A percentile compares a stretch with the other conserved stretches of the same genome.
Evolutionary conservation across 1,284 basidiomycete genomes (phyloP).

Genomic region (Irpex sp.): DNA sequence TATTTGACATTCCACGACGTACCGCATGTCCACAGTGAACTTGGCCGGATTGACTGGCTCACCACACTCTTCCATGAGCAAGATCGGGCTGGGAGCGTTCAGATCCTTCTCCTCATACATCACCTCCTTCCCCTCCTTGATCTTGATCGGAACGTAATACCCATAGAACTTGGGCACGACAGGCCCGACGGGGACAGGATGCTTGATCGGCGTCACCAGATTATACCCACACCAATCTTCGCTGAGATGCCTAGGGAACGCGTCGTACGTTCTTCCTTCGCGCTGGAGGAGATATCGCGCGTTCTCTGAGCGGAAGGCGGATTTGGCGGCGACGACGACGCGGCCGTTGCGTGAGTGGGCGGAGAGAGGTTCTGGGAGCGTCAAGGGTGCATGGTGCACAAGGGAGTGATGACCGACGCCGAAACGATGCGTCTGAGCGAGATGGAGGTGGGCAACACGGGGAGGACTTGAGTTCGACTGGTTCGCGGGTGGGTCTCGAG

Average conservation of each 20-base stretch:
- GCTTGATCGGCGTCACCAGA: constrained; percentile 31
- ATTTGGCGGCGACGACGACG: constrained; percentile 31
- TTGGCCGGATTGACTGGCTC: constrained; percentile 23
- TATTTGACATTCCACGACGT: constrained; percentile 6
- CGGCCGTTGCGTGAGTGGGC: constrained; percentile 19
- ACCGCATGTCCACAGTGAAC: constrained; percentile 32
- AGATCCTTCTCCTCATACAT: background rate
- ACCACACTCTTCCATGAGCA: constrained; percentile 49
- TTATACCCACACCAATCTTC: constrained; percentile 46
- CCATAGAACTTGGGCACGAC: constrained; percentile 52
- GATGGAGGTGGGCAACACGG: constrained; percentile 20
- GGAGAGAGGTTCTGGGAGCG: constrained; percentile 25
- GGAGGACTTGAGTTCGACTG: background rate
- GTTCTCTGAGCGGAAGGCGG: constrained; percentile 13
- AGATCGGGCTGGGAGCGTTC: constrained; percentile 34
- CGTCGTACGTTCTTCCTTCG: constrained; percentile 40
- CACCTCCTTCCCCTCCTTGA: constrained; percentile 10
- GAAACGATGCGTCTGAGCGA: constrained; percentile 23
- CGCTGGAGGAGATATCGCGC: constrained; percentile 25
- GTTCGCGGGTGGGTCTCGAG: background rate
- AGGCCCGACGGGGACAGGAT: constrained; percentile 40
- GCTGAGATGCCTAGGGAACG: constrained; percentile 38
- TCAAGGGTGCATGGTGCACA: constrained; percentile 27
- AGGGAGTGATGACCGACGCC: constrained; percentile 30
- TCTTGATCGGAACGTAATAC: constrained; percentile 35